Base-by-base conservation (phyloP, 306 rosid genomes). In the Trifolium dubium region DNA sequence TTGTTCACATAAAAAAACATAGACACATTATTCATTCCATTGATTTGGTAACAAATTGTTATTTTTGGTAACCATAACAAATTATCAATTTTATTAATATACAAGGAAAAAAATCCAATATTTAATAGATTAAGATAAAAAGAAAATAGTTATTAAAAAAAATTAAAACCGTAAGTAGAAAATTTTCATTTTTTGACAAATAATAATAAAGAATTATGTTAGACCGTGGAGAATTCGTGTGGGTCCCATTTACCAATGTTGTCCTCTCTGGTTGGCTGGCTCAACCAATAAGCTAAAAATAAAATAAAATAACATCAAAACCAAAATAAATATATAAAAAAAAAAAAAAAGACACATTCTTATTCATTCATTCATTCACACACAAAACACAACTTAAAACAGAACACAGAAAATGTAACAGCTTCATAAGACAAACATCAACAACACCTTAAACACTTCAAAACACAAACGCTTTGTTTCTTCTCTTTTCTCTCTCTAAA, bases 221-320 rank as follows among this genome's bases (percentile, higher is more conserved):
- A 10, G 12, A 50, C 78, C 83, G 89, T 82, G 91, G 82, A 15
- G 58, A 78, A 71, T 58, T 66, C 86, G 85, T 58, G 91, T 84
- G 86, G 86, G 88, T 12, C 96, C 94, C 83, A 71, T 64, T 13
- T 18, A n/a, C 30, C 11, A 11, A 31, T 8, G 19, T 79, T 47
- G 81, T 79, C 84, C 66, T 18, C 62, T 71, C 72, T 71, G 77
- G 80, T 72, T 80, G 80, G 74, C 80, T 80, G 80, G 74, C 80
- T 50, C 29, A 67, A 43, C 17, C 65, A 58, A 69, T 49, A 31
- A 29, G 19, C 13, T 28, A 43, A 23, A 23, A 23, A n/a, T n/a
- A n/a, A n/a, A n/a, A n/a, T n/a, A n/a, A n/a, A 64, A 23, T 65
- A 15, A 63, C 47, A 13, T 39, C 13, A 37, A 41, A 41, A 32